These are phyloP conservation scores for Letharia lupina DNA, from an alignment of 495 filamentous ascomycete genomes.

Conservation along the genomic window DNA sequence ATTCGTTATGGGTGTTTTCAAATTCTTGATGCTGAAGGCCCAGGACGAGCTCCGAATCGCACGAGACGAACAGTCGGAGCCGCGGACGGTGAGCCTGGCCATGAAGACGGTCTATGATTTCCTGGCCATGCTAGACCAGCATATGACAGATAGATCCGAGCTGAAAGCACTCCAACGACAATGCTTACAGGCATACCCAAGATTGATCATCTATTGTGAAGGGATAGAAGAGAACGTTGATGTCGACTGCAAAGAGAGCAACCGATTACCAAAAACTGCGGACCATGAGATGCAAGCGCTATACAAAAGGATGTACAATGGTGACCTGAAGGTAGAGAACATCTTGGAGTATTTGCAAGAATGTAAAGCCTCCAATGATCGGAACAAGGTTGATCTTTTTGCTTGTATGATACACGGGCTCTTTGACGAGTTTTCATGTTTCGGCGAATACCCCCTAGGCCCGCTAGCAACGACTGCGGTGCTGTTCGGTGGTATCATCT, in stretches of 20 bases:
- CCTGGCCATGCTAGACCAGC: slow-evolving; percentile 68
- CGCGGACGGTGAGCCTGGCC: slow-evolving; percentile 62
- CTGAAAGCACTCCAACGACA: slow-evolving; percentile 62
- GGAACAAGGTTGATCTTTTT: slow-evolving; percentile 84
- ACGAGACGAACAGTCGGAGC: slow-evolving; percentile 49
- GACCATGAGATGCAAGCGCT: slow-evolving; percentile 91
- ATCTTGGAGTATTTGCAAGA: slow-evolving; percentile 71
- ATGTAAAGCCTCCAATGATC: slow-evolving; percentile 77
- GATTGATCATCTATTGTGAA: slow-evolving; percentile 92
- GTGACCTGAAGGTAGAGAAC: slow-evolving; percentile 69
- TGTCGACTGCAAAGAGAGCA: slow-evolving; percentile 67
- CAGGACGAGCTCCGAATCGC: slow-evolving; percentile 68
- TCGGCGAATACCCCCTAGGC: slow-evolving; percentile 85
- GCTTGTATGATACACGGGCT: slow-evolving; percentile 97
- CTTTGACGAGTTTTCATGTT: slow-evolving; percentile 95
- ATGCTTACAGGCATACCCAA: slow-evolving; percentile 88
- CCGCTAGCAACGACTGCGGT: slow-evolving; percentile 92
- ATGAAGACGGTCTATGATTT: slow-evolving; percentile 79
- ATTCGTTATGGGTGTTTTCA: slow-evolving; percentile 55
- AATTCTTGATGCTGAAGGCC: slow-evolving; percentile 75
- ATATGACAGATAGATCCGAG: slow-evolving; percentile 42
- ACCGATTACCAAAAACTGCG: slow-evolving; percentile 66
- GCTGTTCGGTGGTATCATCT: slow-evolving; percentile 93
- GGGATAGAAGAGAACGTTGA: slow-evolving; percentile 85
- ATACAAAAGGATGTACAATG: slow-evolving; percentile 92